Base-by-base conservation (phyloP, 2,329 filamentous ascomycete species). In the Exophiala calicioides region DNA sequence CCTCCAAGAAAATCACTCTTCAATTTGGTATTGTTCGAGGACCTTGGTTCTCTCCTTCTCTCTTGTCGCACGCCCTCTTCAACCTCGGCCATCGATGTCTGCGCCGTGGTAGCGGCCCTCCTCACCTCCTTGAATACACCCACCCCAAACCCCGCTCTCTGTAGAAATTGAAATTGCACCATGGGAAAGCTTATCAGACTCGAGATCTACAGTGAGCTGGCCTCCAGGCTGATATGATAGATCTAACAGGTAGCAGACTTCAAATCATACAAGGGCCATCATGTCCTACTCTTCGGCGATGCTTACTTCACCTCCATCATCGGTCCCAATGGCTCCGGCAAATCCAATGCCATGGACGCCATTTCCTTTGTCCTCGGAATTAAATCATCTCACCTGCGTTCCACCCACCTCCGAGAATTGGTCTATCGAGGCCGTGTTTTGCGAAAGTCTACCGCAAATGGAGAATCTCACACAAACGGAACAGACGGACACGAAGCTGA, bases 301-400 rank as follows among this genome's bases (percentile, higher is more conserved):
- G 94, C 90, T 2, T 97, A 96, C 71, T 98, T 98, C 70, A 98
- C 93, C 38, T 98, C 93, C 31, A 96, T 98, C 64, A 97, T 98
- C 64, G 93, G 94, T 4, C 93, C 93, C 66, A 98, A 98, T 90
- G 93, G 93, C 75, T 97, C 93, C 26, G 93, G 93, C 57, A 98
- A 98, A 71, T 98, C 93, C 15, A 98, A 98, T 68, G 95, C 90
- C 50, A 98, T 98, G 93, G 93, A 98, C 68, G 93, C 93, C 59
- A 98, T 98, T 60, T 98, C 93, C 58, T 98, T 98, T 70, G 93
- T 98, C 50, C 81, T 98, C 47, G 93, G 93, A 57, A 97, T 98
- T 68, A 96, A 97, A 68, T 98, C 93, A 3, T 94, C 91, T n/a
- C 91, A 97, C 67, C 77, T 98, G 44, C 89, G 93, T 62, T 98